phyloP scores from a whole-genome alignment of 768 basidiomycete genomes.

The Coprinopsis strossmayeri region DNA sequence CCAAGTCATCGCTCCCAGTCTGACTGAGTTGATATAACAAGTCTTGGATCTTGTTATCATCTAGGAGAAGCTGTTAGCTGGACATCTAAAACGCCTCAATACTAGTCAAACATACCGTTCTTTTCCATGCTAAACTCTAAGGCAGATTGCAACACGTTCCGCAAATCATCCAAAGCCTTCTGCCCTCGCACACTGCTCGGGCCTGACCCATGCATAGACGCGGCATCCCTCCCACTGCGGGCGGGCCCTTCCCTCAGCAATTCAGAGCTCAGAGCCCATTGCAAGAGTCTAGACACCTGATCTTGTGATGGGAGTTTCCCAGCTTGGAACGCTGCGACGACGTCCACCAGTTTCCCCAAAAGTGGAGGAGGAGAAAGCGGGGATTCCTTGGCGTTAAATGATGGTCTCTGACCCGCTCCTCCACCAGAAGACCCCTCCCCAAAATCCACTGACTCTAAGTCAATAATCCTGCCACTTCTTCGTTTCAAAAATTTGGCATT shows the following conservation, averaged over 20 bases:
- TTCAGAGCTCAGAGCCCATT: slow-evolving; percentile 20
- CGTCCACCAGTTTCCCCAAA: slow-evolving; percentile 27
- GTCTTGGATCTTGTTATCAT: slow-evolving; percentile 33
- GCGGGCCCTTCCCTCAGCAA: slow-evolving; percentile 16
- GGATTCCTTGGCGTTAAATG: not conserved
- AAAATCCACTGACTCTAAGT: not conserved
- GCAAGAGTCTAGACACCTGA: slow-evolving; percentile 24
- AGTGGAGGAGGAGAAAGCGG: not conserved
- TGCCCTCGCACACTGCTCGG: slow-evolving; percentile 23
- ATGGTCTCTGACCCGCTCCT: not conserved
- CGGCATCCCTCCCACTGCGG: not conserved
- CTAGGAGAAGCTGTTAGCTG: slow-evolving; percentile 10
- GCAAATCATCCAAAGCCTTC: slow-evolving; percentile 21
- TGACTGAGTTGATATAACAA: slow-evolving; percentile 23
- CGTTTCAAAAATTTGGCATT: not conserved
- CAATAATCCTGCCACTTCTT: not conserved
- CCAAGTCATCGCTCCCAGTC: slow-evolving; percentile 14
- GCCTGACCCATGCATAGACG: slow-evolving; percentile 15
- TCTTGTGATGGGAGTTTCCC: slow-evolving; percentile 35
- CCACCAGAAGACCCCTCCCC: not conserved
- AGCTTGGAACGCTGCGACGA: slow-evolving; percentile 27
- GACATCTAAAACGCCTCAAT: too few relatives aligned
- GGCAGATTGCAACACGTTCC: slow-evolving; percentile 23
- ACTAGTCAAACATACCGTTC: slow-evolving; percentile 33
- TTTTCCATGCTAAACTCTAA: slow-evolving; percentile 31